These are phyloP conservation scores for Mimosa bimucronata DNA, from an alignment of 306 rosid genomes.

Conservation along the genomic window DNA sequence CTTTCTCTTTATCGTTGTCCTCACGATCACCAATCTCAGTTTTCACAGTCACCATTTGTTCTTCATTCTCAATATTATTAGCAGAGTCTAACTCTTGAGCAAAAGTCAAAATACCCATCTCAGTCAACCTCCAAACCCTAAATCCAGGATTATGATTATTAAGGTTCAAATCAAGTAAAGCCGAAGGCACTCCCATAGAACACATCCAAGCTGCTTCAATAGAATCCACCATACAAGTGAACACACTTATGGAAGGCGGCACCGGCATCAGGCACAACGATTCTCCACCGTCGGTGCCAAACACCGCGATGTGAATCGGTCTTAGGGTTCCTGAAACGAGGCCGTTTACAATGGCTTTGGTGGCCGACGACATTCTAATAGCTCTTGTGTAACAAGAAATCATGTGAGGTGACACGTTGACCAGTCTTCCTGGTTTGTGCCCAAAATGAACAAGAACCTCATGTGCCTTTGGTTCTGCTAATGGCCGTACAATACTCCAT, in stretches of 20 bases:
- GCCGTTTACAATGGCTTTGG: neutral
- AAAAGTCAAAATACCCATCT: neutral
- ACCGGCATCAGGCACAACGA: neutral
- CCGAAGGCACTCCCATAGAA: neutral
- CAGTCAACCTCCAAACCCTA: constrained; percentile 7
- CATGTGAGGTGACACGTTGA: neutral
- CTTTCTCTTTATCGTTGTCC: neutral
- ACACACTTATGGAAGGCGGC: neutral
- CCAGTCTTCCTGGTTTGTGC: neutral
- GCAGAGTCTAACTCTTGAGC: neutral
- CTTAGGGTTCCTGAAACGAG: neutral
- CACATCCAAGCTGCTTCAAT: neutral
- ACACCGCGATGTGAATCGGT: neutral
- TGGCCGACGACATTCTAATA: neutral
- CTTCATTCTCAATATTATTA: neutral
- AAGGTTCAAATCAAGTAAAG: neutral
- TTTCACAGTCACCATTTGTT: neutral
- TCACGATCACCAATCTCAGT: neutral
- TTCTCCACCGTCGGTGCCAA: neutral
- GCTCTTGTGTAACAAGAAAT: neutral
- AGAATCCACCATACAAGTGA: neutral
- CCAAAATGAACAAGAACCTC: neutral
- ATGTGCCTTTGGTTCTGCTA: neutral
- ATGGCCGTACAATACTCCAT: constrained; percentile 5
- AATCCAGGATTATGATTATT: neutral